phyloP scores from a whole-genome alignment of 495 filamentous ascomycete species.

The Neurospora sp. region DNA sequence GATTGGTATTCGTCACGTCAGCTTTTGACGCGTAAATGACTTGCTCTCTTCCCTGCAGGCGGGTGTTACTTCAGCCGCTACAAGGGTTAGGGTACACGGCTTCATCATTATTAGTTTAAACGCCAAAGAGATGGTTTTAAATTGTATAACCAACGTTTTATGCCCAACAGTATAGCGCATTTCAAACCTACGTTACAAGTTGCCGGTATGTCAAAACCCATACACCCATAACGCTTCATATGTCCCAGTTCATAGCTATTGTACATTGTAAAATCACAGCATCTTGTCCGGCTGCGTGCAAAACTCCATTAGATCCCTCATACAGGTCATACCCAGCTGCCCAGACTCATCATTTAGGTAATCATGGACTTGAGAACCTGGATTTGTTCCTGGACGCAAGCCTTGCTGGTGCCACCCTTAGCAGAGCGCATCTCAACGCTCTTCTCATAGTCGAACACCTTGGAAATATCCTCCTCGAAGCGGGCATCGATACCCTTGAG shows the following conservation, averaged over 20 bases:
- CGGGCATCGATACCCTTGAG: constrained; percentile 63
- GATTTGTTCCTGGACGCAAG: constrained; percentile 70
- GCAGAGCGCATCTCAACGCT: constrained; percentile 77
- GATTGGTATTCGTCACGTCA: constrained; percentile 3
- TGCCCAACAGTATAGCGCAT: background rate
- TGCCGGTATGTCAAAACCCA: background rate
- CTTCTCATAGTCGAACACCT: constrained; percentile 74
- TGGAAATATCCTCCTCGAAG: constrained; percentile 64
- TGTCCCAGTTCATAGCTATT: background rate
- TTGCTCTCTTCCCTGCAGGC: background rate
- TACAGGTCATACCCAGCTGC: background rate
- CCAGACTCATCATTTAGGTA: background rate
- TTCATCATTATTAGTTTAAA: background rate
- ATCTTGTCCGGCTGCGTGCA: background rate
- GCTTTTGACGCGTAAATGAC: background rate
- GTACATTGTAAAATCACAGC: background rate
- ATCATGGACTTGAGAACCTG: constrained; percentile 48
- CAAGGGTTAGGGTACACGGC: background rate
- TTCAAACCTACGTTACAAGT: background rate
- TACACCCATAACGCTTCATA: background rate
- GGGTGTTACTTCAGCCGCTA: background rate
- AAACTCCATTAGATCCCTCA: background rate
- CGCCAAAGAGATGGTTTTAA: background rate
- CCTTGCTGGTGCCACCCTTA: constrained; percentile 71
- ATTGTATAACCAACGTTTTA: background rate